Evolutionary conservation across 495 filamentous ascomycete genomes (phyloP), one percentile per base, ranked within the genome.

Genomic region (Zalerion maritima): DNA sequence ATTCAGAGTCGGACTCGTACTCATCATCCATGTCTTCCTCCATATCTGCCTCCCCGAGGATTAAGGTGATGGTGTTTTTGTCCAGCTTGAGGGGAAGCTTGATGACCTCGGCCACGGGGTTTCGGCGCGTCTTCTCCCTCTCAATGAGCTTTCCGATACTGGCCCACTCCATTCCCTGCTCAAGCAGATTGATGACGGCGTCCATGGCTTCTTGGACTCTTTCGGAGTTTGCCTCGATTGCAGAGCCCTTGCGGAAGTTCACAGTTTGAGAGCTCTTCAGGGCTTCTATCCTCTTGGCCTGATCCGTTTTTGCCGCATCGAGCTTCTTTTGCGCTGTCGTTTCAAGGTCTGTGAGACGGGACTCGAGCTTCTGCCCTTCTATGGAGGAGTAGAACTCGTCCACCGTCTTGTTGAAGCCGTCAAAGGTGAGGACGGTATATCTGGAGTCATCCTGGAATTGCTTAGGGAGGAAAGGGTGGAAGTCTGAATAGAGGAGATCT

Each of bases 341-440:
- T 47, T 96, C 84, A 8, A 74, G 71, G 45, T 94, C 89, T 15
- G 69, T 69, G 14, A 97, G 56, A 9, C 73, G 59, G 0, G 82
- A 87, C 50, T 87, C 79, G 6, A 96, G 67, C 42, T 81, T 92
- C 49, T 94, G 89, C 0, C 84, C 81, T 51, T 97, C 89, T 12
- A 96, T 69, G 0, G 86, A 94, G 1, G 89, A 97, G 50, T 86
- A 97, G 50, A 93, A 97, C 37, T 92, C 81, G 42, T 97, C 89
- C 0, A 92, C 84, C 0, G 85, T 89, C 32, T 77, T 81, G 49
- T 94, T 94, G 62, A 84, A 92, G 30, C 76, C 76, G 2, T 81
- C 69, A 41, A 81, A 83, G 31, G 78, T 64, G 6, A 94, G 43
- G 10, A 91, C 72, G 3, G 67, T 67, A 14, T 70, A 59, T 0